Conservation (phyloP, 257 asterid species). For the Plectranthus barbatus region DNA sequence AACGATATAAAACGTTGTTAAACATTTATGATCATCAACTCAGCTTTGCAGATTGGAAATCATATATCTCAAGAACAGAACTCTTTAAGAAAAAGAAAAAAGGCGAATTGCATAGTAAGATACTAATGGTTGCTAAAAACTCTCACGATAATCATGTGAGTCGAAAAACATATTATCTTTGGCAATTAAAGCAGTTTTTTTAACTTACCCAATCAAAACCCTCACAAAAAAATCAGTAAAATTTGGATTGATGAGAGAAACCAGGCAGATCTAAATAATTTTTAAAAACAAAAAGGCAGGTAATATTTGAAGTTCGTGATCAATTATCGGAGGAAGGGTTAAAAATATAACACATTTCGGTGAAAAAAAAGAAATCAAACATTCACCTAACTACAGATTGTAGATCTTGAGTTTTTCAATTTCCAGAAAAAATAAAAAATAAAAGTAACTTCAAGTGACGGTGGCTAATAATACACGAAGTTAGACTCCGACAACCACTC, state of each 20-base stretch:
- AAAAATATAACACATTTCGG: neutral
- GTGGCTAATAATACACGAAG: neutral
- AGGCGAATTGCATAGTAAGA: no score
- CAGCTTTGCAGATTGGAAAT: neutral
- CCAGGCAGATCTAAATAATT: neutral
- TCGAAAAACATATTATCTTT: no score
- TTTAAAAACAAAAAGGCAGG: neutral
- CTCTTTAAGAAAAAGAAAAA: no score
- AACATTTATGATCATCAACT: neutral
- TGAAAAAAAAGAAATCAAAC: neutral
- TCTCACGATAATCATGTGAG: no score
- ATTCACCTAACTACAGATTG: neutral
- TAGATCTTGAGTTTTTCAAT: conserved; percentile 1
- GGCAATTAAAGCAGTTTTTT: no score
- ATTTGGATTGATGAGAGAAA: neutral
- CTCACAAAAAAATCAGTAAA: neutral
- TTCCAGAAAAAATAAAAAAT: neutral
- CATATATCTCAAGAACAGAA: neutral
- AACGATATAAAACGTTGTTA: neutral
- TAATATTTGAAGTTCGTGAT: neutral
- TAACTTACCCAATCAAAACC: neutral
- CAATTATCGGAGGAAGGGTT: neutral
- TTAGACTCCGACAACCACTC: neutral
- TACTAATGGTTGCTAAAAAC: no score
- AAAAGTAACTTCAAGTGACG: no score